Conservation (phyloP, 495 filamentous ascomycete genomes). For the Pseudevernia furfuracea region DNA sequence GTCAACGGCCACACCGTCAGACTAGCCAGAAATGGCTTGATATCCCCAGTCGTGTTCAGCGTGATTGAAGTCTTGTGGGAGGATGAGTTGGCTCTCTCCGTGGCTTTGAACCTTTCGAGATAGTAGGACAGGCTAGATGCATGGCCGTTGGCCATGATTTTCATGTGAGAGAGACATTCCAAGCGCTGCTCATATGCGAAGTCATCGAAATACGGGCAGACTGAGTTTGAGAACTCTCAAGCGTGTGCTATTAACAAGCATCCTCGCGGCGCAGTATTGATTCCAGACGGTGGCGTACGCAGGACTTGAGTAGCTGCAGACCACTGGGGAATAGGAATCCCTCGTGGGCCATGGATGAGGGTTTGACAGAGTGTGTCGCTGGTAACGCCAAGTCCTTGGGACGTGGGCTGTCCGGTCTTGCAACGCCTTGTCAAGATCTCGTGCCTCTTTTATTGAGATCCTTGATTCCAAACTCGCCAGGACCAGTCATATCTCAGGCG, state of each 20-base stretch:
- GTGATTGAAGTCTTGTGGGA: background rate
- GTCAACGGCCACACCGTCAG: background rate
- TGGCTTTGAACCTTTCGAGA: background rate
- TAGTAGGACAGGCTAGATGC: background rate
- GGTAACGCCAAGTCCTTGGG: background rate
- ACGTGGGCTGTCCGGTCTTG: background rate
- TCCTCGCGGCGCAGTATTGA: background rate
- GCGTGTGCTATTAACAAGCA: conserved; percentile 2
- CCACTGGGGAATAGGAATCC: background rate
- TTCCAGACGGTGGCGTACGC: background rate
- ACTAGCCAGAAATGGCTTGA: background rate
- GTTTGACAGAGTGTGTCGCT: background rate
- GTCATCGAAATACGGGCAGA: background rate
- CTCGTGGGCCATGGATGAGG: background rate
- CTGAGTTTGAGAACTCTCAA: background rate
- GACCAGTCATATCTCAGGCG: too few species aligned
- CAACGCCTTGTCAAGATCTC: background rate
- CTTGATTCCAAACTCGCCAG: too few species aligned
- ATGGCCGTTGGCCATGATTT: background rate
- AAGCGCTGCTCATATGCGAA: background rate
- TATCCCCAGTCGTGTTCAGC: background rate
- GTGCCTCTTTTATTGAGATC: background rate
- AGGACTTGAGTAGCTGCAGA: background rate
- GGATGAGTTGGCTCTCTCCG: background rate
- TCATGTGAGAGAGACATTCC: background rate